Evolutionary conservation across 805 yeast genomes (phyloP), one percentile per base, ranked within the genome.

Genomic region (Jamesozyma hellenica): DNA sequence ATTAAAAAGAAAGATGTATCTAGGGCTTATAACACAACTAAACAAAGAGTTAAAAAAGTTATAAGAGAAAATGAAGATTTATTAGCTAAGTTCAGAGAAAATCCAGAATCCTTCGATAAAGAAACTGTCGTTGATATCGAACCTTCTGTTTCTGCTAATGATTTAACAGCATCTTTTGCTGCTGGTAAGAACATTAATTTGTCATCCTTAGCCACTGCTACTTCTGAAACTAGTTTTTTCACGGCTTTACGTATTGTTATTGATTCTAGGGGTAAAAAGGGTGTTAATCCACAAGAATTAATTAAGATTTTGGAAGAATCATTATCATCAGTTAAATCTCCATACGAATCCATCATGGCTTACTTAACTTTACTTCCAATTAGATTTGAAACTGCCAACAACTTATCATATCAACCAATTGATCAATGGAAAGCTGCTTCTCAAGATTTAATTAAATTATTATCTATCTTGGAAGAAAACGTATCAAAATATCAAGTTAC

Each of bases 231-330:
- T 14, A 71, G 68, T 41, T 77, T 87, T 41, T 86, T 88, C 68
- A 68, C 77, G 42, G 75, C 82, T 28, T 71, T 92, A 59, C 74
- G 80, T 59, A 63, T 76, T 40, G 78, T 92, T 42, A 67, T 82
- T 44, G 97, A 92, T 63, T 72, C 87, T 36, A 80, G 98, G 67
- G 98, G 98, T 70, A 88, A 88, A 71, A 90, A 85, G 71, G 87
- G 85, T 61, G 82, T 86, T 46, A 95, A 90, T 61, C 76, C 79
- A 47, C 61, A 59, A 46, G 94, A 84, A 61, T 95, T 90, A 63
- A 75, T 87, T 48, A 65, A 67, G 41, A 68, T 72, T 34, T 70
- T 92, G 56, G 95, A 83, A 65, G 70, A 68, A 35, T 67, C 84
- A 46, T 50, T 72, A 36, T 53, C 64, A 10, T 70, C 79, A 41